Conservation (phyloP, 116 monocot species). For the Iris pallida region DNA sequence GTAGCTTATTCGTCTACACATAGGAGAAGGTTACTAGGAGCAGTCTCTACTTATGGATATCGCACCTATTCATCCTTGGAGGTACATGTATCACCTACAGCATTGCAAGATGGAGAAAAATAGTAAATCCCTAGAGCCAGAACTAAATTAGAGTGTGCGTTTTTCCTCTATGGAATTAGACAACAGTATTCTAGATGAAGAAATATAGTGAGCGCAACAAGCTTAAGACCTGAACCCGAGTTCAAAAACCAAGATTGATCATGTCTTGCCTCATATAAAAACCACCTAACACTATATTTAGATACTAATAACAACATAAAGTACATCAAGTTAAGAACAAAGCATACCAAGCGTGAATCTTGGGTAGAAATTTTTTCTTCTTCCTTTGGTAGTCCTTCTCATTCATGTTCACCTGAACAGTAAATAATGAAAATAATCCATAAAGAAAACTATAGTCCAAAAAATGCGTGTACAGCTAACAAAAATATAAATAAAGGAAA, state of each 20-base stretch:
- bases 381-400: slow-evolving; percentile 98
- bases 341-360: slow-evolving; percentile 95
- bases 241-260: no score
- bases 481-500: no score
- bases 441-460: neutral
- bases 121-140: neutral
- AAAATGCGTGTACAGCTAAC: no score
- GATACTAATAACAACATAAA: neutral
- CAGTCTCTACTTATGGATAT: slow-evolving; percentile 77
- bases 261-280: neutral
- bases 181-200: no score
- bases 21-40: slow-evolving; percentile 67
- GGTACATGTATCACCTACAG: slow-evolving; percentile 60
- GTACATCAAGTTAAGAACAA: slow-evolving; percentile 13
- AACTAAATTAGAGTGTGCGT: no score
- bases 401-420: slow-evolving; percentile 91
- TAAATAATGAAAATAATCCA: slow-evolving; percentile 6
- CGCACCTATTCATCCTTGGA: slow-evolving; percentile 82
- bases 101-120: slow-evolving; percentile 29
- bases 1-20: slow-evolving; percentile 69
- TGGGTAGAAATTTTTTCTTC: slow-evolving; percentile 97
- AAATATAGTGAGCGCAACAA: no score
- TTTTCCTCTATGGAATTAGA: no score
- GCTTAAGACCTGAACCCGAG: no score
- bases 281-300: neutral